A percentile compares a stretch with the other conserved stretches of the same genome.
Evolutionary conservation across 148 eudicot genomes (phyloP).

Genomic region (Amaranthus hypochondriacus): DNA sequence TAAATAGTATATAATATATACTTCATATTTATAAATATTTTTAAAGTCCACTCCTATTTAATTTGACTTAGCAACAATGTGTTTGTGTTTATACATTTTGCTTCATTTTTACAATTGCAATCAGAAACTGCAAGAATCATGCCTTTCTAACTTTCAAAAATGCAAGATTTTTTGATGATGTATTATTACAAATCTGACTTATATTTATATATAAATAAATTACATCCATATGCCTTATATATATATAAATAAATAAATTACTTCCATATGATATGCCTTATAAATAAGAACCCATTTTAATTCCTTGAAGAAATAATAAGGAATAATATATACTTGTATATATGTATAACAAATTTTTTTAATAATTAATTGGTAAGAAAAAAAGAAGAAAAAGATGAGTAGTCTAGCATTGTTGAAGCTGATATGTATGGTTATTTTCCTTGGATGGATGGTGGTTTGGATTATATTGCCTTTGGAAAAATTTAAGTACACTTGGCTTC

Average conservation of each 20-base stretch:
- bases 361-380: neutral
- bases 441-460: constrained; percentile 60
- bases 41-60: neutral
- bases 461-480: constrained; percentile 47
- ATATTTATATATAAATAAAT: neutral
- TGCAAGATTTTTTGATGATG: constrained; percentile 10
- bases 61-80: constrained; percentile 5
- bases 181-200: no score
- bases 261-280: no score
- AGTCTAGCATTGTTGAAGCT: constrained; percentile 25
- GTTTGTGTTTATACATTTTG: no score
- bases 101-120: neutral
- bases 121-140: constrained; percentile 11
- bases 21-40: neutral
- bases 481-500: constrained; percentile 50
- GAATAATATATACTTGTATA: neutral
- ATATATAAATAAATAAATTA: no score
- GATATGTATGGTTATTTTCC: constrained; percentile 34
- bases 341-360: neutral
- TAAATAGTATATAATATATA: no score
- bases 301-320: neutral
- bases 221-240: no score
- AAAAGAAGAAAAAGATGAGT: constrained; percentile 12
- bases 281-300: no score
- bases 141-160: neutral